Percentiles rank a stretch among this genome's conserved stretches.
These are phyloP conservation scores for Fusarium udum DNA, from an alignment of 2,329 filamentous ascomycete genomes.

Conservation along the genomic window DNA sequence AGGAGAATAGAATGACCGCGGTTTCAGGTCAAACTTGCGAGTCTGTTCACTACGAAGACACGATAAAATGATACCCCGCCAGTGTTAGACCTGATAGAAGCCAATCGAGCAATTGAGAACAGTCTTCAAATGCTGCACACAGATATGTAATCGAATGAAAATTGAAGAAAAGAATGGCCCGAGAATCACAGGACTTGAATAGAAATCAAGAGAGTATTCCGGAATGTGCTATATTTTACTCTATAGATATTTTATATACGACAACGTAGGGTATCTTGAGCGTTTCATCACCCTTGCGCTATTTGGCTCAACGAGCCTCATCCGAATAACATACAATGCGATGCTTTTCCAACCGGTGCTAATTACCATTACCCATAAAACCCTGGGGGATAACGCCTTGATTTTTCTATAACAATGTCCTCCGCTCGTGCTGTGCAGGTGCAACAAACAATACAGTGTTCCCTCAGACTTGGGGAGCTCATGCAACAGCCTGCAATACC, in stretches of 20 bases:
- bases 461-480: background rate
- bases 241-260: conserved; percentile 7
- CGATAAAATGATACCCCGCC: conserved; percentile 37
- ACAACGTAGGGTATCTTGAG: conserved; percentile 16
- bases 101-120: background rate
- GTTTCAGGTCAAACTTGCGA: background rate
- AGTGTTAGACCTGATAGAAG: background rate
- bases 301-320: background rate
- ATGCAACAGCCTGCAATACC: conserved; percentile 1
- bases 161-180: background rate
- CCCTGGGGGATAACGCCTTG: background rate
- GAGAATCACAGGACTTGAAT: background rate
- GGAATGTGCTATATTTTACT: background rate
- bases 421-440: background rate
- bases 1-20: conserved; percentile 1
- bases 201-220: background rate
- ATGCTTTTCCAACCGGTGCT: conserved; percentile 11
- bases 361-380: background rate
- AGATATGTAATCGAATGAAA: background rate
- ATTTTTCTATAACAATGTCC: background rate
- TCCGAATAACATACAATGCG: background rate
- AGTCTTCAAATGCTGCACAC: background rate
- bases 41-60: conserved; percentile 19
- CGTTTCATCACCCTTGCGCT: conserved; percentile 3
- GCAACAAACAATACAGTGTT: background rate